Percentiles rank a stretch among this genome's conserved stretches.
phyloP scores from a whole-genome alignment of 306 rosid species.

The Ammopiptanthus mongolicus region DNA sequence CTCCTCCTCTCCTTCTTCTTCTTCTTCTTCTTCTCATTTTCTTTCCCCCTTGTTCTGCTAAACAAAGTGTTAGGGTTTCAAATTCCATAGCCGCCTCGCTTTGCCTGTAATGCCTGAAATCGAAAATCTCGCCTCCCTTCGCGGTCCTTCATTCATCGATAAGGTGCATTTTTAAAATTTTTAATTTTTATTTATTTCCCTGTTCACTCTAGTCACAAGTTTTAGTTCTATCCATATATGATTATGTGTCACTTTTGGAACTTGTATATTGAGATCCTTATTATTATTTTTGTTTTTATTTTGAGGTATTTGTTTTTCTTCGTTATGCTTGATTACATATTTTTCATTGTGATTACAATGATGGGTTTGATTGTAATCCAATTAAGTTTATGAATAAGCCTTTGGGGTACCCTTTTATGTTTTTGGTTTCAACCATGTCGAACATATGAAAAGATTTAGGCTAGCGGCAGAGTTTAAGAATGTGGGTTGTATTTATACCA shows the following conservation, averaged over 20 bases:
- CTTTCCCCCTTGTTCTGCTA: too few species aligned
- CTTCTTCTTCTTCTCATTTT: too few species aligned
- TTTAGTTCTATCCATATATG: not conserved
- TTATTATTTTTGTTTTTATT: not conserved
- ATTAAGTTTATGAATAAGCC: not conserved
- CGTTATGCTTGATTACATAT: not conserved
- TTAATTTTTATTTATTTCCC: not conserved
- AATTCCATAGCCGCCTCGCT: not conserved
- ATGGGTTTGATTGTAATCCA: not conserved
- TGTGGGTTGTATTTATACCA: too few species aligned
- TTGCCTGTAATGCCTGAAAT: constrained; percentile 51
- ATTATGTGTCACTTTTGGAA: not conserved
- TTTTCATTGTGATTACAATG: not conserved
- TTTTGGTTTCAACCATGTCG: not conserved
- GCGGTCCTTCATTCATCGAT: constrained; percentile 28
- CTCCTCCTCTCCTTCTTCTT: too few species aligned
- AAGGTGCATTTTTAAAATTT: not conserved
- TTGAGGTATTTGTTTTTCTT: not conserved
- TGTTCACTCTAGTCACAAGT: not conserved
- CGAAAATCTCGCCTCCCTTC: constrained; percentile 30
- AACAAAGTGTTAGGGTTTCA: constrained; percentile 41
- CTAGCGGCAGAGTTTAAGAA: too few species aligned
- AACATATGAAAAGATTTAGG: too few species aligned
- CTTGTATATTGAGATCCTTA: not conserved
- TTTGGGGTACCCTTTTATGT: too few species aligned